Base-by-base conservation (phyloP, 2,329 filamentous ascomycete genomes). In the Zasmidium angulare region DNA sequence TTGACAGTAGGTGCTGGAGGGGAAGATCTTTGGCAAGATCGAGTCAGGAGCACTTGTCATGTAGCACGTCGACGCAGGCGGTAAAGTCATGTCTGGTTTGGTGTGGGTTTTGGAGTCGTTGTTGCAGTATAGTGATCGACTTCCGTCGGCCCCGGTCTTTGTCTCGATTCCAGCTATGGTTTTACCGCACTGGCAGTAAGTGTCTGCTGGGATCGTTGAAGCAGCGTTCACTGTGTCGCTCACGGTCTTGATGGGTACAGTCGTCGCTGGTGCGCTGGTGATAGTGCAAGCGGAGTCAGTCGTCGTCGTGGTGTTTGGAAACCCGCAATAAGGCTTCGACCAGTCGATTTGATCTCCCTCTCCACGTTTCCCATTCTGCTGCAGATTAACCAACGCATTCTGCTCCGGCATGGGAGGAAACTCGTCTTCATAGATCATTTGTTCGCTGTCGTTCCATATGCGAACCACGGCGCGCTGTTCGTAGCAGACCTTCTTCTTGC, bases 381-480 rank as follows among this genome's bases (percentile, higher is more conserved):
- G 36, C 12, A 43, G 6, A 17, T 43, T 14, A 7, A 19, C 36
- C 12, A 43, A 17, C n/a, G n/a, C 36, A 43, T 43, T 43, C n/a
- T 56, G 53, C 19, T 60, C 53, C 14, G 58, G 58, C 43, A 57
- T 53, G 10, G 58, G 53, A 19, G 29, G 21, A 49, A 54, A 60
- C 19, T 26, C 52, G 20, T 60, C 58, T 20, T 56, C 49, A 22
- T 46, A 60, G 22, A 56, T 53, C 29, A 19, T 21, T 46, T 53
- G 24, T 6, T 36, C 24, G 20, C 23, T 49, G 52, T 58, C 56
- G 2, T 46, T 36, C 53, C 56, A 58, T 3, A 61, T 31, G 19
- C 55, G 48, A 11, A 58, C 29, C 14, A 36, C 20, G 21, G 59
- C 26, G 26, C 52, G 40, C 21, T 61, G 59, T 46, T 58, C 48